Evolutionary conservation across 225 moss, liverwort and hornwort genomes (phyloP), one percentile per base, ranked within the genome.

Genomic region (Sphagnum contortum): DNA sequence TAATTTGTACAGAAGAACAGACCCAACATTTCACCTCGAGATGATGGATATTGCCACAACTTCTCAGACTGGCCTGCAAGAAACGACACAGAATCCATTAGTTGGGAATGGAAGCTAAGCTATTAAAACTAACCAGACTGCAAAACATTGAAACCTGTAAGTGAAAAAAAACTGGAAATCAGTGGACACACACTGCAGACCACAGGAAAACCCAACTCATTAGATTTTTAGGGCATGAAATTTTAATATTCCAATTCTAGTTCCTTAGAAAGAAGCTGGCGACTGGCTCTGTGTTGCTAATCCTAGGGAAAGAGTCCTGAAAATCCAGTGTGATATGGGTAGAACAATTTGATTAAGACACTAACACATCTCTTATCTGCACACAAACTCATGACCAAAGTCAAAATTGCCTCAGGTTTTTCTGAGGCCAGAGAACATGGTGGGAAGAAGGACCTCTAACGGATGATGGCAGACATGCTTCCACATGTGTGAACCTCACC

Each of bases 21-120:
- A 29, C 29, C 29, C 29, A 29, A 59, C 5, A 11, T 59, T 78
- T 60, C 67, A 92, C 96, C 92, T 83, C 89, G 80, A 67, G 89
- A 76, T 51, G 85, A 72, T 59, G 76, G 49, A 69, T 76, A 78
- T 67, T 85, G 92, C 48, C 92, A 81, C 58, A 76, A 73, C 71
- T 87, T 92, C 71, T 92, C 92, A 48, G 85, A 72, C 62, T 89
- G 89, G 66, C 85, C 92, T 90, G 63, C 64, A 79, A 45, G 52
- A 55, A 8, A 47, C 55, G 64, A 14, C 57, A 50, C 46, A 9
- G 12, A 7, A 10, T 10, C 13, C 9, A 13, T 29, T 4, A 10
- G 6, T 6, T 60, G 6, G 12, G 12, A 60, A 6, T n/a, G 7
- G 6, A 52, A 52, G 9, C 2, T 52, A 5, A 52, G 29, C 29